Conservation (phyloP, 208 protist genomes). For the Wallacemonas sp. region DNA sequence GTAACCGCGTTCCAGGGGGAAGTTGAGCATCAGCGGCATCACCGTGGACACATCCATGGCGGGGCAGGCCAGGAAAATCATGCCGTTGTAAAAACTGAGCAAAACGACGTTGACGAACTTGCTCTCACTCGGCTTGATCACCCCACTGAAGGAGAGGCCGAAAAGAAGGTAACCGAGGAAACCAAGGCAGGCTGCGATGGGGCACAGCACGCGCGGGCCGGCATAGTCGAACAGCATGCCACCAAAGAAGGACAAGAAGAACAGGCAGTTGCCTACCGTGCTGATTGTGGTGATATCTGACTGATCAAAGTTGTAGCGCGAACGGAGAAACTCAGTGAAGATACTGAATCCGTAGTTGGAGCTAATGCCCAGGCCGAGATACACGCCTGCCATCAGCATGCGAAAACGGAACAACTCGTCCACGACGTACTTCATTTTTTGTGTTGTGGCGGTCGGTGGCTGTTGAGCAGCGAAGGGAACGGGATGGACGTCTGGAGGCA, state of each 20-base stretch:
- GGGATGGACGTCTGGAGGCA: too few species aligned
- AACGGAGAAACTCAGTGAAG: slow-evolving; percentile 58
- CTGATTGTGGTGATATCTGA: slow-evolving; percentile 83
- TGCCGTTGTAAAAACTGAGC: slow-evolving; percentile 68
- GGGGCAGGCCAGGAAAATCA: slow-evolving; percentile 63
- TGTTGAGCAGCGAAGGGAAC: neutral
- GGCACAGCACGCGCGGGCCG: slow-evolving; percentile 56
- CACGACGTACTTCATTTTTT: slow-evolving; percentile 43
- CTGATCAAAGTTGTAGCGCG: slow-evolving; percentile 60
- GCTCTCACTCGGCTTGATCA: slow-evolving; percentile 34
- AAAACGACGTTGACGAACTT: slow-evolving; percentile 38
- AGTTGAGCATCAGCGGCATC: slow-evolving; percentile 85
- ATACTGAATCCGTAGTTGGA: slow-evolving; percentile 79
- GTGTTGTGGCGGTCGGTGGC: neutral
- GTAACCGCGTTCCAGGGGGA: slow-evolving; percentile 70
- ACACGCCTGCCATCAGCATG: slow-evolving; percentile 75
- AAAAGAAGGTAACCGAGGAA: slow-evolving; percentile 67
- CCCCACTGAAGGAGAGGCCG: slow-evolving; percentile 60
- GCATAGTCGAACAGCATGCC: slow-evolving; percentile 77
- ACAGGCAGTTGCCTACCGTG: slow-evolving; percentile 68
- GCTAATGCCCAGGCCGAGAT: slow-evolving; percentile 60
- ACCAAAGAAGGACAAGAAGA: slow-evolving; percentile 59
- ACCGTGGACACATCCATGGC: slow-evolving; percentile 61
- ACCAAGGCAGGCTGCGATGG: slow-evolving; percentile 34
- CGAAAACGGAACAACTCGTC: slow-evolving; percentile 70